phyloP scores from a whole-genome alignment of 2,329 filamentous ascomycete genomes.

The Spiromastix sp. region DNA sequence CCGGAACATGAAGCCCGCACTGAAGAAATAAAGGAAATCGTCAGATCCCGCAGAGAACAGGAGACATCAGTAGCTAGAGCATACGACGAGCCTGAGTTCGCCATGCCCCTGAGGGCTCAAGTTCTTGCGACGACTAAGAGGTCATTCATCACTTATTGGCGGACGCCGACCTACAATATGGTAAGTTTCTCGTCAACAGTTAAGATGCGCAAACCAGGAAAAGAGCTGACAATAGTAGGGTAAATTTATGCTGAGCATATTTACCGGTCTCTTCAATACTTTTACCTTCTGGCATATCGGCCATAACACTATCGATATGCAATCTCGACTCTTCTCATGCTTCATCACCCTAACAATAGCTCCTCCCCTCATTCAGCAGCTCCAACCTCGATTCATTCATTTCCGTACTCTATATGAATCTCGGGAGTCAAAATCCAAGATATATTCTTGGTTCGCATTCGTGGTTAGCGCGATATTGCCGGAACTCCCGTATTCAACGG shows the following conservation, averaged over 20 bases:
- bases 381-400: slow-evolving; percentile 61
- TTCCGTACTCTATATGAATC: slow-evolving; percentile 58
- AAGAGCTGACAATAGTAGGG: slow-evolving; percentile 28
- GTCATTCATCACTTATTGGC: slow-evolving; percentile 54
- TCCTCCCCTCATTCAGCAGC: slow-evolving; percentile 64
- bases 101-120: slow-evolving; percentile 49
- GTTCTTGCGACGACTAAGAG: slow-evolving; percentile 45
- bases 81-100: slow-evolving; percentile 50
- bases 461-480: slow-evolving; percentile 54
- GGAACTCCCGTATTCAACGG: slow-evolving; percentile 59
- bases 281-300: slow-evolving; percentile 60
- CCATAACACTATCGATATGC: slow-evolving; percentile 50
- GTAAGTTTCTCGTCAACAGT: slow-evolving; percentile 19
- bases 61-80: slow-evolving; percentile 28
- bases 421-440: slow-evolving; percentile 66
- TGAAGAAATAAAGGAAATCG: slow-evolving; percentile 44
- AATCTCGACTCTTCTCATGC: slow-evolving; percentile 61
- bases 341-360: slow-evolving; percentile 70
- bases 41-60: slow-evolving; percentile 34
- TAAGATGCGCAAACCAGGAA: background rate
- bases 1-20: slow-evolving; percentile 37
- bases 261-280: slow-evolving; percentile 57
- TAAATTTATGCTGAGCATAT: slow-evolving; percentile 52
- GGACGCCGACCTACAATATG: slow-evolving; percentile 49
- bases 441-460: slow-evolving; percentile 68